Conservation (phyloP, 805 yeast species). For the Cyberlindnera galapagoensis region DNA sequence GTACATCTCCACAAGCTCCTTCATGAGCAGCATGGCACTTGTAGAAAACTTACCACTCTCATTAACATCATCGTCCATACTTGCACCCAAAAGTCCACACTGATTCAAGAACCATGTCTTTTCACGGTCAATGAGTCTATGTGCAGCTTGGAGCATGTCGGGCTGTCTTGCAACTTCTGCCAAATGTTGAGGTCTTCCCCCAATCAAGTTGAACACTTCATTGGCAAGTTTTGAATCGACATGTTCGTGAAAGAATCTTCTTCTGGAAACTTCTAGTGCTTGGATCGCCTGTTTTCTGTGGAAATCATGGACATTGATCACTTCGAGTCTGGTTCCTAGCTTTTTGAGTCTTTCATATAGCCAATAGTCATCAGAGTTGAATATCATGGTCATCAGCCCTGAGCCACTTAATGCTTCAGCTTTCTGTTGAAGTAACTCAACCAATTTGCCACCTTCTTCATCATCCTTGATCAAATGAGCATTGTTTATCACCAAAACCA, state of each 20-base stretch:
- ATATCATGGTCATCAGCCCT: conserved; percentile 42
- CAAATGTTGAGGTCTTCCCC: conserved; percentile 81
- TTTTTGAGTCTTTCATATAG: conserved; percentile 68
- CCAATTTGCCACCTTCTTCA: conserved; percentile 62
- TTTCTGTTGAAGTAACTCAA: conserved; percentile 75
- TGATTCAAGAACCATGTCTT: conserved; percentile 83
- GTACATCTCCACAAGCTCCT: conserved; percentile 59
- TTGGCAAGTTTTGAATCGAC: conserved; percentile 38
- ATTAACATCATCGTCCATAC: conserved; percentile 88
- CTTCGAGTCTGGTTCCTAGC: conserved; percentile 68
- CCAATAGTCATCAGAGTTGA: conserved; percentile 85
- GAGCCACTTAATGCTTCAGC: conserved; percentile 75
- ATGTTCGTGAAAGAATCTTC: conserved; percentile 32
- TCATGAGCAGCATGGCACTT: conserved; percentile 67
- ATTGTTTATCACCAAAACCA: conserved; percentile 65
- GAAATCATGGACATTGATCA: conserved; percentile 62
- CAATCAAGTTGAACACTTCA: conserved; percentile 60
- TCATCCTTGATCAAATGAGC: conserved; percentile 71
- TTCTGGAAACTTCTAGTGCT: conserved; percentile 48
- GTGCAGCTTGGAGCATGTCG: conserved; percentile 55
- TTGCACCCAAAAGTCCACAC: conserved; percentile 69
- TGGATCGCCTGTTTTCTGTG: conserved; percentile 45
- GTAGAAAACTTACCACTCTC: conserved; percentile 72
- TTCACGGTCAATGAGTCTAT: conserved; percentile 67
- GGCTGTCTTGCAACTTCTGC: conserved; percentile 59